Conservation (phyloP, 23 red algal species). For the Pyropia haitanensis region DNA sequence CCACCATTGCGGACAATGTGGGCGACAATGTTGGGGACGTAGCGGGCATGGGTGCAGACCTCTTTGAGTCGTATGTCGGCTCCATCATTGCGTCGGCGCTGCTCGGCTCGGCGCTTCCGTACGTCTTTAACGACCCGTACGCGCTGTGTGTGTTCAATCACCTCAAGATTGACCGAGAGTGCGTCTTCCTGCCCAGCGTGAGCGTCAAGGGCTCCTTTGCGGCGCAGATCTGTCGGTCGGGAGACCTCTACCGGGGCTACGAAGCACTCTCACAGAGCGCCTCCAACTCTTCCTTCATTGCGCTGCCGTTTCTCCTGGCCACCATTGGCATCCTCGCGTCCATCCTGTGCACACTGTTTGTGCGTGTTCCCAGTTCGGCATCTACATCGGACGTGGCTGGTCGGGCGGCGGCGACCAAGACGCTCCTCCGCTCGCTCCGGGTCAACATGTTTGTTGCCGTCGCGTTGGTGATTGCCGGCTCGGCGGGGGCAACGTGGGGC, state of each 20-base stretch:
- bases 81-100: constrained; percentile 11
- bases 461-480: not conserved
- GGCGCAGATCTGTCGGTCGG: not conserved
- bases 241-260: not conserved
- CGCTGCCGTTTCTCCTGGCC: constrained; percentile 8
- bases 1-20: constrained; percentile 53
- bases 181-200: not conserved
- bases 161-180: constrained; percentile 6
- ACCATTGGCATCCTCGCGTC: constrained; percentile 2
- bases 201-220: not conserved
- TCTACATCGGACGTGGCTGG: not conserved
- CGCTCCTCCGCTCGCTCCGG: not conserved
- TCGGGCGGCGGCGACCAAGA: not conserved
- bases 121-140: constrained; percentile 6
- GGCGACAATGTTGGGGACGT: constrained; percentile 60
- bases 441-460: constrained; percentile 7
- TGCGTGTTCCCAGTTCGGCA: not conserved
- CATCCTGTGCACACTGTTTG: constrained; percentile 1
- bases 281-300: not conserved
- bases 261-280: not conserved
- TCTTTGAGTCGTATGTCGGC: constrained; percentile 46
- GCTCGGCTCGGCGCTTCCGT: constrained; percentile 12
- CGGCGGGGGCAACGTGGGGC: not conserved
- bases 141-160: constrained; percentile 7
- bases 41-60: constrained; percentile 30